A percentile compares a stretch with the other conserved stretches of the same genome.
These are phyloP conservation scores for Metschnikowia peoriensis DNA, from an alignment of 805 yeast genomes.

Conservation along the genomic window DNA sequence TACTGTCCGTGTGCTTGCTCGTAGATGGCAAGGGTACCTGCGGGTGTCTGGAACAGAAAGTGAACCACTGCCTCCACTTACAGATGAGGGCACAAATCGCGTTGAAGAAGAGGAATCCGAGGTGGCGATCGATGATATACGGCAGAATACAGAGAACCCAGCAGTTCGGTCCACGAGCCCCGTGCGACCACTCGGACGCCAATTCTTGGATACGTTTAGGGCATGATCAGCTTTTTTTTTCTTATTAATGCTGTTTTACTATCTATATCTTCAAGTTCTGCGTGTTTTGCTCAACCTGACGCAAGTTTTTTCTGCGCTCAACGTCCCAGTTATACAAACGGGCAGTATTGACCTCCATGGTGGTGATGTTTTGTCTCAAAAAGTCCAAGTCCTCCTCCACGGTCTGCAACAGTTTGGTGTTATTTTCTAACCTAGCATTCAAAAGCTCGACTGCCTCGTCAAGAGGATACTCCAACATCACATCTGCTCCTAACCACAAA, in stretches of 20 bases:
- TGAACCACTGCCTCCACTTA: slow-evolving; percentile 6
- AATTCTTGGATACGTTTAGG: slow-evolving; percentile 59
- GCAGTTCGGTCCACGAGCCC: slow-evolving; percentile 54
- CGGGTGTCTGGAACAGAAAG: slow-evolving; percentile 6
- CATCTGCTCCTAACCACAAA: slow-evolving; percentile 97
- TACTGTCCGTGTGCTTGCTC: not conserved
- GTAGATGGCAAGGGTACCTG: slow-evolving; percentile 13
- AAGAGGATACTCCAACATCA: slow-evolving; percentile 91
- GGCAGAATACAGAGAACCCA: slow-evolving; percentile 10
- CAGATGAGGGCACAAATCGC: not conserved
- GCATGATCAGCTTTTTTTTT: slow-evolving; percentile 21
- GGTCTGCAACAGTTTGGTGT: slow-evolving; percentile 53
- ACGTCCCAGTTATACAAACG: slow-evolving; percentile 89
- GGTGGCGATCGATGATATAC: slow-evolving; percentile 19
- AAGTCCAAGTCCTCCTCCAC: slow-evolving; percentile 86
- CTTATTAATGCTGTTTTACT: not conserved
- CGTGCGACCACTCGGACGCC: slow-evolving; percentile 57
- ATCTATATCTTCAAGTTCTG: slow-evolving; percentile 22
- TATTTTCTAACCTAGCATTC: slow-evolving; percentile 56
- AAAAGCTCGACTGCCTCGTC: slow-evolving; percentile 81
- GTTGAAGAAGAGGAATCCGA: slow-evolving; percentile 24
- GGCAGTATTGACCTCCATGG: slow-evolving; percentile 97
- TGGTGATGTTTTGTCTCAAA: slow-evolving; percentile 84
- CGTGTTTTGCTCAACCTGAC: slow-evolving; percentile 27
- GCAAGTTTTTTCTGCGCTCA: slow-evolving; percentile 60